Evolutionary conservation across 192 early-diverging fungal species (phyloP), one percentile per base, ranked within the genome.

Genomic region (Coemansia sp.): DNA sequence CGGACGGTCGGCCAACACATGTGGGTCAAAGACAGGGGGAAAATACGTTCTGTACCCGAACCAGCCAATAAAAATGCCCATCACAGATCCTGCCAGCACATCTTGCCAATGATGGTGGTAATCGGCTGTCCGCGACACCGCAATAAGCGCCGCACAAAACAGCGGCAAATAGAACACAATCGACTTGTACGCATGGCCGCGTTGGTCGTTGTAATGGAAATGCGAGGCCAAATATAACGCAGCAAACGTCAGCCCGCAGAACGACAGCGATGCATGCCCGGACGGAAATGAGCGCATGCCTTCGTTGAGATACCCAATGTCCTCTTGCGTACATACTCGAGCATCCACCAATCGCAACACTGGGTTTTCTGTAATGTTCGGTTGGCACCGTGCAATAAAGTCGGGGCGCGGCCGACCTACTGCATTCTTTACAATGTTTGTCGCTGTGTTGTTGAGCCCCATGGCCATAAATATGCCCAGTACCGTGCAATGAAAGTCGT

Each of bases 271-370:
- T 2, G 95, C 85, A 62, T 97, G 95, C 10, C 95, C 95, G 7
- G 88, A 90, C 1, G 89, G 89, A 59, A 95, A 97, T 49, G 85
- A 87, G 69, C 88, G 89, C 66, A 93, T 89, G 4, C 91, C 93
- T 47, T 94, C 91, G 50, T 48, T 71, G 47, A 95, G 67, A 0
- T 84, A 46, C 15, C 66, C 61, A 17, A 78, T 55, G 15, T 84
- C 73, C 9, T 80, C 73, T 56, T 80, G 80, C 14, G 84, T 86
- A 57, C 90, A 91, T 48, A 90, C 84, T 6, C 68, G 71, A 22
- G 73, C 83, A 62, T 83, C 84, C 7, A 85, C 84, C 34, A 91
- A 68, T 48, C 82, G 82, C 23, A 83, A 72, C 31, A 65, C 55
- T 14, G 87, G 87, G 60, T 88, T 82, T 31, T 73, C 54, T 10